Base-by-base conservation (phyloP, 2,329 filamentous ascomycete species). In the Cytospora paraplurivora region DNA sequence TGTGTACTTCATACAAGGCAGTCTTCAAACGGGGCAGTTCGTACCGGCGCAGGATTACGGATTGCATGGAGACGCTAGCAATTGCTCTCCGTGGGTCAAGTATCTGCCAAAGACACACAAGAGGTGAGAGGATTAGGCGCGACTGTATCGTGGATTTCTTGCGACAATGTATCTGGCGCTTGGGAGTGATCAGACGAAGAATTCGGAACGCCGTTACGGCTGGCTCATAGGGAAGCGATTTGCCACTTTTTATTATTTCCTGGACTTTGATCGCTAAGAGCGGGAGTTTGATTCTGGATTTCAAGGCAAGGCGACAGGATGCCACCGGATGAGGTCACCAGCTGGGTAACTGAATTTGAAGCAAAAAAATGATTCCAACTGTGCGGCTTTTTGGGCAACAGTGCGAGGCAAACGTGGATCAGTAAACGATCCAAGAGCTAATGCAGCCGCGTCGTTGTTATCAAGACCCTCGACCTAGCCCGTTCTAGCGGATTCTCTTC, bases 1-100 rank as follows among this genome's bases (percentile, higher is more conserved):
- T 67, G 77, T 79, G 52, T 84, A 81, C 69, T 81, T 83, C 65
- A 78, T 85, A 10, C 74, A 78, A 69, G 82, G 82, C 4, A 82
- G 78, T 68, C 67, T 84, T 65, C 81, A 83, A 72, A 78, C 75
- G 50, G 81, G 81, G 52, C 71, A 77, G 62, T 82, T 82, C 65
- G 75, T 82, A 17, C 77, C 81, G 0, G 77, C 77, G 3, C 68
- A 69, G 67, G 75, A 75, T 15, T 67, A 71, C 53, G 77, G 71
- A 35, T 72, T 73, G 41, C 73, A 76, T 58, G 76, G 74, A 27
- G 74, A 77, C 27, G 72, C 73, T 6, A 74, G 76, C 6, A 79
- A 79, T 64, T 80, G 78, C 52, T 75, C 73, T 11, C 67, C 69
- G 1, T 70, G 74, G 65, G 75, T 80, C 37, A 72, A 73, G 64